Evolutionary conservation across 176 grass and related monocot species (phyloP), one percentile per base, ranked within the genome.

Genomic region (Oryza longistaminata): DNA sequence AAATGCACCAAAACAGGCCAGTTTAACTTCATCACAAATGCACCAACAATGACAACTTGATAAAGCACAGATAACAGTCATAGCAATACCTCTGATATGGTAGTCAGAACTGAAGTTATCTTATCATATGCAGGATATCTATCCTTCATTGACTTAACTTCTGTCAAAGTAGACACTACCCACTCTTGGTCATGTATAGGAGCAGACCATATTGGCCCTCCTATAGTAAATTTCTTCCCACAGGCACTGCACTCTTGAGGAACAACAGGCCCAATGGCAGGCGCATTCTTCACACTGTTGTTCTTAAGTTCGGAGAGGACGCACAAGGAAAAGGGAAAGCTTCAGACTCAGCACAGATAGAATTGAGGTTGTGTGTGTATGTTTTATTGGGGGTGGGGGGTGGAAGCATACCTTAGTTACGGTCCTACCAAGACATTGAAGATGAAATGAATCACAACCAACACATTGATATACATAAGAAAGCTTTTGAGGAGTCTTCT

Each of bases 381-480:
- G 26, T 27, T 27, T 27, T 27, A 1, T 58, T 22, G 58, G n/a
- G n/a, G 31, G 11, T 27, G 27, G 27, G 27, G 16, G 79, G 33
- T 3, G 34, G 34, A 44, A 85, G 73, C 22, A 46, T 86, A 98
- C 96, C 90, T 98, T 98, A 49, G 80, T 78, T 81, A 94, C 33
- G 27, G 90, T 88, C 82, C 93, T 96, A 62, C 93, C 93, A 69
- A 99, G 77, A 77, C 84, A 77, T 61, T 99, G 96, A 67, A 99
- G 93, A 84, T 96, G 96, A 74, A 96, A 99, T 86, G 93, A 99
- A 82, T 99, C 96, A 90, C 96, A 99, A n/a, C 91, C 90, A 60
- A 79, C 88, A 89, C 96, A 99, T 43, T 94, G 96, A 81, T 96
- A 99, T 69, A 99, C 88, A 78, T 99, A 99, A 76, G 96, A 99